Percentiles rank a stretch among this genome's conserved stretches.
These are phyloP conservation scores for Fusarium sp. DNA, from an alignment of 2,329 filamentous ascomycete species.

Conservation along the genomic window DNA sequence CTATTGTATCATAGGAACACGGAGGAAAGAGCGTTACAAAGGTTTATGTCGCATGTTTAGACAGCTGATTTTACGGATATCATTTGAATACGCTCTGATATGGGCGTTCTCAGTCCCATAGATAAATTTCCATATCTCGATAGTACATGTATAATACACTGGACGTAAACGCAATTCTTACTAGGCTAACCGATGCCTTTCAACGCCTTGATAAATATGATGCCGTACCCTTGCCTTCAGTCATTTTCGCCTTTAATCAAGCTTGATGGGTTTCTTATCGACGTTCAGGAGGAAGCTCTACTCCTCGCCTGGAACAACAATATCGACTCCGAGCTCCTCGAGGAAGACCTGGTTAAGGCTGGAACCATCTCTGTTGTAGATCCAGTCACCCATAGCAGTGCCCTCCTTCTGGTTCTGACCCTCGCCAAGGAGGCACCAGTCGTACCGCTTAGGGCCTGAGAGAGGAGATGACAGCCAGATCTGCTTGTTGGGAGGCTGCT, in stretches of 20 bases:
- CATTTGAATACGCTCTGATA: conserved; percentile 35
- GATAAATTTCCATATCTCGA: conserved; percentile 5
- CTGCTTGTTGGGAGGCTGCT: conserved; percentile 96
- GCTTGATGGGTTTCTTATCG: conserved; percentile 24
- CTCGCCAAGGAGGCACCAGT: conserved; percentile 83
- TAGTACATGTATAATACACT: conserved; percentile 39
- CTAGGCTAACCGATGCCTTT: conserved; percentile 26
- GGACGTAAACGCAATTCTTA: conserved; percentile 16
- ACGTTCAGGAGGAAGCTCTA: conserved; percentile 43
- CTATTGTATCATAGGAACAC: conserved; percentile 19
- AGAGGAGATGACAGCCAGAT: conserved; percentile 96
- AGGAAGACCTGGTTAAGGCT: conserved; percentile 78
- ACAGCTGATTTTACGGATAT: background rate
- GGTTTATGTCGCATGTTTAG: background rate
- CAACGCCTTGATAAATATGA: conserved; percentile 39
- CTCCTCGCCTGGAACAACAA: conserved; percentile 53
- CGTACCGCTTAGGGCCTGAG: conserved; percentile 92
- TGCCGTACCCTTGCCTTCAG: conserved; percentile 11
- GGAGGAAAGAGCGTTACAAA: background rate
- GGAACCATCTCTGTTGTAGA: conserved; percentile 87
- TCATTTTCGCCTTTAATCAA: conserved; percentile 15
- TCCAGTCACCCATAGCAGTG: conserved; percentile 79
- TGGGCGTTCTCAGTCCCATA: conserved; percentile 5
- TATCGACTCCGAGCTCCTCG: conserved; percentile 78
- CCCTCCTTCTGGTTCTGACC: conserved; percentile 81